Percentiles rank a stretch among this genome's conserved stretches.
Evolutionary conservation across 2,329 filamentous ascomycete species (phyloP).

Genomic region (Grosmannia serpens): DNA sequence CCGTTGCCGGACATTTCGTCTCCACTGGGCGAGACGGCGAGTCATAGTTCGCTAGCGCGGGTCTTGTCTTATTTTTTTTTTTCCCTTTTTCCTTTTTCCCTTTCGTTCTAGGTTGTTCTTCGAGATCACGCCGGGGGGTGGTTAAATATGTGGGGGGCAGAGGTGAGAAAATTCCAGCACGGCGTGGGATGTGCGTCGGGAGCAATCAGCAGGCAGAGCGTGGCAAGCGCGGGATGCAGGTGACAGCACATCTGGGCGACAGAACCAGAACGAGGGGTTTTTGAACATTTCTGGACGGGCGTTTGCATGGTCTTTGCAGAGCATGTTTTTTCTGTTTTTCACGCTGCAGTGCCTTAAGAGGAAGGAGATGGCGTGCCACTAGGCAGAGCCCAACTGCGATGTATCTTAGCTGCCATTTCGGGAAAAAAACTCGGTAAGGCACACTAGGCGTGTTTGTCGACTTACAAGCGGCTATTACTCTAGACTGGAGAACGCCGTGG

Average conservation of each 20-base stretch:
- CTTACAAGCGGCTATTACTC: no score
- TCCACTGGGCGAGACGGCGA: background rate
- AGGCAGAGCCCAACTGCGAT: background rate
- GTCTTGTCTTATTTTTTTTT: background rate
- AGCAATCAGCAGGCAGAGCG: slow-evolving; percentile 1
- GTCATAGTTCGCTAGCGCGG: background rate
- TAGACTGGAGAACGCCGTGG: no score
- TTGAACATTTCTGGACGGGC: background rate
- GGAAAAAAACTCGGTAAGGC: background rate
- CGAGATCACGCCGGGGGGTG: background rate
- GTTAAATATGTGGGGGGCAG: background rate
- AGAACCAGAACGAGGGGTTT: background rate
- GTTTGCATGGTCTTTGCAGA: background rate
- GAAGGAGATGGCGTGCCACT: background rate
- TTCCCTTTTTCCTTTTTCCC: background rate
- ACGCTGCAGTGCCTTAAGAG: background rate
- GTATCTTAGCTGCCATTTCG: background rate
- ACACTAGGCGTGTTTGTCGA: no score
- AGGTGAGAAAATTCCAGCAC: background rate
- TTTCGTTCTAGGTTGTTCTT: background rate
- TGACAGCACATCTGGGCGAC: background rate
- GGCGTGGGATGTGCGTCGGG: background rate
- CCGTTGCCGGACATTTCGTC: background rate
- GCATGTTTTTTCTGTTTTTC: no score
- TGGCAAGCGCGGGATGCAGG: background rate